phyloP scores from a whole-genome alignment of 768 basidiomycete species.

The Fistulinella prunicolor region DNA sequence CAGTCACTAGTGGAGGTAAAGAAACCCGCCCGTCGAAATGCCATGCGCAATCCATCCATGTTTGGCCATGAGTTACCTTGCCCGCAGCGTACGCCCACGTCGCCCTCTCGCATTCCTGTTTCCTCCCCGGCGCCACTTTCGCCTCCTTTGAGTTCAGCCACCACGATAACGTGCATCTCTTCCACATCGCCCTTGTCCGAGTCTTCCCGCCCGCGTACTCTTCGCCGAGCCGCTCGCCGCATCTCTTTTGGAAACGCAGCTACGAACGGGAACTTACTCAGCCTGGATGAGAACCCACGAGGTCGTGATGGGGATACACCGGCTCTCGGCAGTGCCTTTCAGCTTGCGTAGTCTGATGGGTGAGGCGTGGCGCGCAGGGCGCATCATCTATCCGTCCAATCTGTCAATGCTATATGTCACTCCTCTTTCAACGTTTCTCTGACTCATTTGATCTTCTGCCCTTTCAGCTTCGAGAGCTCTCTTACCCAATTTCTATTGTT shows the following conservation, averaged over 20 bases:
- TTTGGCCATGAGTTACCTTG: slow-evolving; percentile 63
- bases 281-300: slow-evolving; percentile 32
- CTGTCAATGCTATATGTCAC: slow-evolving; percentile 11
- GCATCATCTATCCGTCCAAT: slow-evolving; percentile 6
- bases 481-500: slow-evolving; percentile 1
- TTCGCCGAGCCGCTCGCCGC: slow-evolving; percentile 43
- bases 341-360: slow-evolving; percentile 43
- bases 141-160: slow-evolving; percentile 9
- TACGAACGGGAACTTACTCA: slow-evolving; percentile 30
- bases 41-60: slow-evolving; percentile 61
- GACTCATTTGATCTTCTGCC: neutral
- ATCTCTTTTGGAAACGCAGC: slow-evolving; percentile 68
- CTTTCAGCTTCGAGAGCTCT: neutral
- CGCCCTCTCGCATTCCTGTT: slow-evolving; percentile 30
- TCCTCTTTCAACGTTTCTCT: neutral
- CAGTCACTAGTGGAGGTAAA: slow-evolving; percentile 24
- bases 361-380: slow-evolving; percentile 1
- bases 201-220: slow-evolving; percentile 25
- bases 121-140: slow-evolving; percentile 26
- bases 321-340: slow-evolving; percentile 70
- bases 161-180: slow-evolving; percentile 8
- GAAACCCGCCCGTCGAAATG: slow-evolving; percentile 39
- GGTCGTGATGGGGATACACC: slow-evolving; percentile 32
- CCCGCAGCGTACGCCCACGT: slow-evolving; percentile 35
- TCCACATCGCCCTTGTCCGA: slow-evolving; percentile 15